phyloP scores from a whole-genome alignment of 2,329 filamentous ascomycete genomes.

The Aspergillus spinulosporus region DNA sequence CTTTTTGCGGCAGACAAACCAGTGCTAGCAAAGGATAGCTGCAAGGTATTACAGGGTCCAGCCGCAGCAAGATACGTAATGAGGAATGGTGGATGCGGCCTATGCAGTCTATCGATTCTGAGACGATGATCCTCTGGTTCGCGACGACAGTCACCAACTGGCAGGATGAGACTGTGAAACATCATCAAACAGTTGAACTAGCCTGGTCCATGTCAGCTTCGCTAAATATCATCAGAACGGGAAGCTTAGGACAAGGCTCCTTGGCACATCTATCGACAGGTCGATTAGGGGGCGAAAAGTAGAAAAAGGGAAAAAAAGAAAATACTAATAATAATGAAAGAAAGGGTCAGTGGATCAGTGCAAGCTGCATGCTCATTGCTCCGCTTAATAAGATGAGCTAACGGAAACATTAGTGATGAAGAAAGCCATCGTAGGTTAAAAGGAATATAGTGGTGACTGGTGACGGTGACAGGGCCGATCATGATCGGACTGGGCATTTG shows the following conservation, averaged over 20 bases:
- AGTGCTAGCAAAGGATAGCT: neutral
- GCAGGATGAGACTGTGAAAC: constrained; percentile 10
- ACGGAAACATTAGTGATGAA: neutral
- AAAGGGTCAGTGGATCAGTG: neutral
- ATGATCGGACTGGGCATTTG: neutral
- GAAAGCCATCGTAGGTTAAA: neutral
- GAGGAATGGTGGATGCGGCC: neutral
- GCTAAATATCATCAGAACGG: constrained; percentile 16
- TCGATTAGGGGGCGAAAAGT: constrained; percentile 5
- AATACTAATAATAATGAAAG: neutral
- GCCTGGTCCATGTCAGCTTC: constrained; percentile 9
- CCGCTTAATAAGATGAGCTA: neutral
- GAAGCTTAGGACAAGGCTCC: constrained; percentile 11
- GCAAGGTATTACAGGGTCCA: constrained; percentile 3
- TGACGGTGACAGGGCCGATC: neutral
- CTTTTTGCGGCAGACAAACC: neutral
- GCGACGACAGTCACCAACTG: neutral
- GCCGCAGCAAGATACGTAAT: constrained; percentile 5
- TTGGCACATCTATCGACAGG: constrained; percentile 7
- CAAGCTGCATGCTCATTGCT: neutral
- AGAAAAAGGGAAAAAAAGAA: neutral
- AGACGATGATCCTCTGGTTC: neutral
- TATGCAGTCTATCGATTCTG: constrained; percentile 8
- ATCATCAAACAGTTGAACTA: constrained; percentile 1
- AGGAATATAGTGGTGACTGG: neutral